These are phyloP conservation scores for Dactylonectria estremocensis DNA, from an alignment of 2,329 filamentous ascomycete species.

Conservation along the genomic window DNA sequence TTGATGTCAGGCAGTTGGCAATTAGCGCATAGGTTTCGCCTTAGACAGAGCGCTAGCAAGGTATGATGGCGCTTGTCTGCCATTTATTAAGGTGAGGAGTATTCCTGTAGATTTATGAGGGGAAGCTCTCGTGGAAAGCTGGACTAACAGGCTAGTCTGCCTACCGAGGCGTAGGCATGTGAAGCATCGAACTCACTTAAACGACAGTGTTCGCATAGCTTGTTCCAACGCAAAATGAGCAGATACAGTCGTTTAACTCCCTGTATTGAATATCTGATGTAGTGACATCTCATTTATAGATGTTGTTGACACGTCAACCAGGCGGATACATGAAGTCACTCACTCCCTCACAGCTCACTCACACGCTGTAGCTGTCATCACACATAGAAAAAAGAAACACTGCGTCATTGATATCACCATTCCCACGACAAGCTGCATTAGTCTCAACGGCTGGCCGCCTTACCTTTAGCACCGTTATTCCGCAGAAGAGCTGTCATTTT, in stretches of 20 bases:
- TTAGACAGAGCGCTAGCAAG: background rate
- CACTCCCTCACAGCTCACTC: background rate
- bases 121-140: slow-evolving; percentile 1
- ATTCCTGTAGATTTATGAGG: slow-evolving; percentile 1
- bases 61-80: slow-evolving; percentile 1
- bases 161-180: background rate
- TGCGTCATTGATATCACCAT: slow-evolving; percentile 3
- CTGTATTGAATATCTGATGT: background rate
- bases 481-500: background rate
- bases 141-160: background rate
- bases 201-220: no score
- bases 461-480: no score
- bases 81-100: slow-evolving; percentile 4
- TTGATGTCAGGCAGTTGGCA: background rate
- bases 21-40: background rate
- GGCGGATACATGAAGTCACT: background rate
- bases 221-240: background rate
- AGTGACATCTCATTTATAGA: no score
- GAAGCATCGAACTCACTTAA: no score
- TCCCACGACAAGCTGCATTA: slow-evolving; percentile 4
- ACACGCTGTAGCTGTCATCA: no score
- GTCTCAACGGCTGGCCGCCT: background rate
- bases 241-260: no score
- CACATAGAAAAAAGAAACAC: background rate
- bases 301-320: background rate